Evolutionary conservation across 352 stramenopile genomes (phyloP), one percentile per base, ranked within the genome.

Genomic region (Aphanomyces invadans): DNA sequence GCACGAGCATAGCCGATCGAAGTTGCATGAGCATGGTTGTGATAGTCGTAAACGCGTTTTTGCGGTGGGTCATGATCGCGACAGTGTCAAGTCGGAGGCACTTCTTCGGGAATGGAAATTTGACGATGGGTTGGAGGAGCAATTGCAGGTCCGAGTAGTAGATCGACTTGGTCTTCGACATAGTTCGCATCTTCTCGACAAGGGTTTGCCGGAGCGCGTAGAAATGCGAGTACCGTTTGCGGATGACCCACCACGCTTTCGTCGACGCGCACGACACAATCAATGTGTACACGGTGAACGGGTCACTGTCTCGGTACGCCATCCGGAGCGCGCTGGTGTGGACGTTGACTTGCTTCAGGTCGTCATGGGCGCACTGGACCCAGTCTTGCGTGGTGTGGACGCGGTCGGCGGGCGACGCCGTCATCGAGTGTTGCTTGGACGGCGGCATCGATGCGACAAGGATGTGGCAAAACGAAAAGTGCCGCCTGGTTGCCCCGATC

Each of bases 141-240:
- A 12, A 7, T 28, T 62, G 54, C 19, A 52, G 10, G 12, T 62
- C 32, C 1, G n/a, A 7, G 12, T 46, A 11, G 19, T 17, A 19
- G 4, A 15, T 42, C 15, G 53, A 28, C 29, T 46, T 62, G 29
- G 31, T 21, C 26, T 44, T 62, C 11, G 53, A 15, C 31, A 42
- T 60, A 11, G 25, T 21, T n/a, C 26, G n/a, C 53, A 90, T 77
- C 15, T 73, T 71, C 1, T 74, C 71, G 28, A 93, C 45, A 11
- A 93, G 51, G 12, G 74, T 73, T 70, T 93, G 90, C 54, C 83
- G 83, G n/a, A 93, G 73, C 10, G 81, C 78, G 61, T 92, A 83
- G 69, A 93, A 87, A 68, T 93, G 81, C n/a, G 85, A 93, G 71
- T 89, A 93, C 53, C 85, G 83, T 72, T 93, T 93, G 73, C 82